These are phyloP conservation scores for Eimeria praecox DNA, from an alignment of 169 alveolate genomes.

Conservation along the genomic window DNA sequence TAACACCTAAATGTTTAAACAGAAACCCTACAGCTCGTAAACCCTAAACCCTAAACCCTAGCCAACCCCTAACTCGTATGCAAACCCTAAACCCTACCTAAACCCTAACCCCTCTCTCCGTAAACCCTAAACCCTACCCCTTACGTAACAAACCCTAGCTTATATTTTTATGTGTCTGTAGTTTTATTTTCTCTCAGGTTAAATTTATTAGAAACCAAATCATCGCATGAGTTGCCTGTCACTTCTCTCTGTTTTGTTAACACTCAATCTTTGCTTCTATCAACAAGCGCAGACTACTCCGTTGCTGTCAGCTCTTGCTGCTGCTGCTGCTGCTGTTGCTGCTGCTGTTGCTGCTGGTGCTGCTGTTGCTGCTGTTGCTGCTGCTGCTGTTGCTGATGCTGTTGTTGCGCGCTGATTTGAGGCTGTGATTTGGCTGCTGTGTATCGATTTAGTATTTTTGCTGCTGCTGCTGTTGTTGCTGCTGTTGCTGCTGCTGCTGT, in stretches of 20 bases:
- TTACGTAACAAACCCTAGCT: too few species aligned
- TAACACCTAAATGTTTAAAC: too few species aligned
- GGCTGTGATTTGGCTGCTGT: too few species aligned
- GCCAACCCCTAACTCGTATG: too few species aligned
- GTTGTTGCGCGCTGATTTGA: too few species aligned
- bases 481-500: neutral
- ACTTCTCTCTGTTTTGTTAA: slow-evolving; percentile 58
- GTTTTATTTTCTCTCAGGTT: too few species aligned
- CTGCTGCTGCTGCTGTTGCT: neutral
- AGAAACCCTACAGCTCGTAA: too few species aligned
- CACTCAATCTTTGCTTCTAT: neutral
- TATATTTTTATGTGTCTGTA: too few species aligned
- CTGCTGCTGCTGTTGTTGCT: slow-evolving; percentile 14
- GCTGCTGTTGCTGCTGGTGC: neutral
- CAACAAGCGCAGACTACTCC: slow-evolving; percentile 75
- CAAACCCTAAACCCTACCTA: too few species aligned
- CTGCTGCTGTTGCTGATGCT: neutral
- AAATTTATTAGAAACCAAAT: neutral
- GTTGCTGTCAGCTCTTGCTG: slow-evolving; percentile 48
- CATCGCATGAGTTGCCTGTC: slow-evolving; percentile 70
- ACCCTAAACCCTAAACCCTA: too few species aligned
- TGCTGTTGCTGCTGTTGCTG: slow-evolving; percentile 5
- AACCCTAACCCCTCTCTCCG: too few species aligned
- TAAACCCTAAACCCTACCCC: slow-evolving; percentile 13
- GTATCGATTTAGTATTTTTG: too few species aligned